phyloP scores from a whole-genome alignment of 306 rosid genomes.

The Fragaria vesca region DNA sequence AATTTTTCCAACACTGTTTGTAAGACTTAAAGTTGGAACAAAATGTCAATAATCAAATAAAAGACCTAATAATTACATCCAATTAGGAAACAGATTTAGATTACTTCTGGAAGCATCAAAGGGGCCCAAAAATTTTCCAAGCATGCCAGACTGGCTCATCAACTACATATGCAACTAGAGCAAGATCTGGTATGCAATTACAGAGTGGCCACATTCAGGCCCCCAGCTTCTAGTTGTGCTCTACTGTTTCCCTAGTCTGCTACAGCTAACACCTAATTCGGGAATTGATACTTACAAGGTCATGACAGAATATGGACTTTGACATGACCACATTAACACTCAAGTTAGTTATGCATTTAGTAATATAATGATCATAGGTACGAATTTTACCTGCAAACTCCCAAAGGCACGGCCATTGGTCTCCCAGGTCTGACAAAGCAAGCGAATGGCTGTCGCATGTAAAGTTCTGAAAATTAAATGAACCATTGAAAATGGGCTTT shows the following conservation, averaged over 20 bases:
- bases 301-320: background rate
- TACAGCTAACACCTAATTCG: background rate
- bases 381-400: constrained; percentile 74
- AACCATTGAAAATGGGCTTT: constrained; percentile 16
- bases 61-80: background rate
- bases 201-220: background rate
- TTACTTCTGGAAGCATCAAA: background rate
- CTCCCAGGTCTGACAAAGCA: constrained; percentile 97
- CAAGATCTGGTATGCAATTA: background rate
- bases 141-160: background rate
- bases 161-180: background rate
- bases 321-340: background rate
- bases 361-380: constrained; percentile 19
- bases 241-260: background rate
- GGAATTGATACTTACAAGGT: background rate
- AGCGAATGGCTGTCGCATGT: constrained; percentile 75
- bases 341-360: background rate
- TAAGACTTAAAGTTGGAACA: background rate
- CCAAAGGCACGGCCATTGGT: constrained; percentile 85
- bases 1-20: background rate
- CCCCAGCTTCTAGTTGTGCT: background rate
- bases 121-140: background rate
- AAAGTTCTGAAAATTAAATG: constrained; percentile 51
- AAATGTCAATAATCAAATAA: background rate
- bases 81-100: background rate